Percentiles rank a stretch among this genome's conserved stretches.
phyloP scores from a whole-genome alignment of 2,329 filamentous ascomycete genomes.

The Cladobotryum mycophilum region DNA sequence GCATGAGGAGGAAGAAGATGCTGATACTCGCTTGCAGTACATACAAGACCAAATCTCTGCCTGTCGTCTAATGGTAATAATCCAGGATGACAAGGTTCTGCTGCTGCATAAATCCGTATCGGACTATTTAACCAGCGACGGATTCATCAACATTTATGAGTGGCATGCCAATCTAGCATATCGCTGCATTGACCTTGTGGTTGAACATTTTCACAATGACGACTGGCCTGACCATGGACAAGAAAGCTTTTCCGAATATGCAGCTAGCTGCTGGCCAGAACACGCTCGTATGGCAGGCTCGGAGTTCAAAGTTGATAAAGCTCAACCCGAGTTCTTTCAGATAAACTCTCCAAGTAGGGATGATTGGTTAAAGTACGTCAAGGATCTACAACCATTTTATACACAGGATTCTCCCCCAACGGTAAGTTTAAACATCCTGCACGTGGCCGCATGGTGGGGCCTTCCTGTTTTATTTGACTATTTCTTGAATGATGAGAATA shows the following conservation, averaged over 20 bases:
- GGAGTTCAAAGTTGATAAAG: conserved; percentile 1
- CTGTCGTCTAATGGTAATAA: conserved; percentile 14
- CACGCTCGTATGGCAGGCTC: conserved; percentile 8
- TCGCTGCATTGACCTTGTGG: conserved; percentile 1
- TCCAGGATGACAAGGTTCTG: conserved; percentile 13
- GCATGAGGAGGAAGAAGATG: conserved; percentile 8
- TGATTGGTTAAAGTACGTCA: background rate
- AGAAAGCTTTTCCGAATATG: conserved; percentile 1
- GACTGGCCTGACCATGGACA: background rate
- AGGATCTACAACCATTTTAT: no score
- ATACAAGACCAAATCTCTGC: conserved; percentile 10
- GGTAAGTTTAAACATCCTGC: conserved; percentile 5
- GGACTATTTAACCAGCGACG: conserved; percentile 12
- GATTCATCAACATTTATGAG: background rate
- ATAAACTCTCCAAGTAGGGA: conserved; percentile 4
- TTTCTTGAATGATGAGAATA: background rate
- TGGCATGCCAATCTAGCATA: background rate
- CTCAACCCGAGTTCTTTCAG: conserved; percentile 7
- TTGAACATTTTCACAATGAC: background rate
- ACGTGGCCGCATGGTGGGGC: conserved; percentile 11
- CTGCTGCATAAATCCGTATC: conserved; percentile 14
- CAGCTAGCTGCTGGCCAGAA: conserved; percentile 2
- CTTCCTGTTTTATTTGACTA: conserved; percentile 7
- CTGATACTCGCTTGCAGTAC: conserved; percentile 10
- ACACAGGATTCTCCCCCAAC: no score